These are phyloP conservation scores for Ustulina deusta DNA, from an alignment of 2,329 filamentous ascomycete genomes.

Conservation along the genomic window DNA sequence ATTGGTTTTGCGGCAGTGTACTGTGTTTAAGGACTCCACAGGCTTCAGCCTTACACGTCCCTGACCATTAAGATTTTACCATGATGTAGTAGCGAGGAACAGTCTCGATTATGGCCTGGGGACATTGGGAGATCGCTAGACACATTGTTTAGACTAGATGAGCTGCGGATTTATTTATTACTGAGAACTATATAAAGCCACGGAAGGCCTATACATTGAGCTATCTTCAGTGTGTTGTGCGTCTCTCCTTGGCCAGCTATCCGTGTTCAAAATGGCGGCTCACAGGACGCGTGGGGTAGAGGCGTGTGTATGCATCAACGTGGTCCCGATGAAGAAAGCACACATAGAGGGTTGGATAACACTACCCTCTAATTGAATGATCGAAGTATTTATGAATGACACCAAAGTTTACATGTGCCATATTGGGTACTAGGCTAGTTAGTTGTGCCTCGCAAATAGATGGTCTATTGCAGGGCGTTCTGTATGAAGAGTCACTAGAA, in stretches of 20 bases:
- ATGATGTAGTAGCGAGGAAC: no score
- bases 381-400: background rate
- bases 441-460: conserved; percentile 10
- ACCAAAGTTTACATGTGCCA: background rate
- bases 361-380: background rate
- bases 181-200: no score
- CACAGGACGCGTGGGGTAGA: no score
- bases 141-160: no score
- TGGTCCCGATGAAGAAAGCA: no score
- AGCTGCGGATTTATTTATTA: no score
- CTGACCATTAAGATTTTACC: no score
- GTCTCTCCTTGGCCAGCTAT: background rate
- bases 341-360: no score
- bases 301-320: no score
- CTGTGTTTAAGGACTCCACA: background rate
- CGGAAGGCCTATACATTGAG: no score
- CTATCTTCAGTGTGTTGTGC: background rate
- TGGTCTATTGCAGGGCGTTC: conserved; percentile 4
- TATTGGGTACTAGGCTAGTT: background rate
- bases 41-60: background rate
- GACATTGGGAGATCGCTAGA: no score
- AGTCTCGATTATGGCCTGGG: no score
- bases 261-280: background rate
- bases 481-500: background rate
- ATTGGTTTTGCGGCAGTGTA: background rate